Evolutionary conservation across 192 early-diverging fungal genomes (phyloP).

Genomic region (Podila epigama): DNA sequence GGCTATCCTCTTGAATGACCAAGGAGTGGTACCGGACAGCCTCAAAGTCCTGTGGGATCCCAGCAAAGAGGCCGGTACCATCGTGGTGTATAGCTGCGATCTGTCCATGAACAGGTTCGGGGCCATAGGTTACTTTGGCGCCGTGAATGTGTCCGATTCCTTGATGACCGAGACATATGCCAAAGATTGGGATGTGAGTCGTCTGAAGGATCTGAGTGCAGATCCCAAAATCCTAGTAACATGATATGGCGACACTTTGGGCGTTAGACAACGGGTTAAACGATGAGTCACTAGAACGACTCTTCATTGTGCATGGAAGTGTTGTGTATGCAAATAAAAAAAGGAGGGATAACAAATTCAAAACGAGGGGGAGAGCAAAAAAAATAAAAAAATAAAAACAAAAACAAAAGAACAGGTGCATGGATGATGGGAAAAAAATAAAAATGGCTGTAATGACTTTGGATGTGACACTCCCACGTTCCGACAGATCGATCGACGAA

Average conservation of each 20-base stretch:
- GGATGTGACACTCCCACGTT: too few relatives aligned
- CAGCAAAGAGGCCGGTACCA: constrained; percentile 57
- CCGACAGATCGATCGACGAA: background rate
- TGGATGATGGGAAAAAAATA: too few relatives aligned
- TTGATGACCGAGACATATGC: constrained; percentile 95
- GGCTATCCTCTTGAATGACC: constrained; percentile 66
- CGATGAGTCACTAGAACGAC: too few relatives aligned
- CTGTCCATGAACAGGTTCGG: constrained; percentile 85
- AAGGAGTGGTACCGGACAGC: constrained; percentile 95
- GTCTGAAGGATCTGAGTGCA: constrained; percentile 66
- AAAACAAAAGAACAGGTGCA: background rate
- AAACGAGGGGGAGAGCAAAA: background rate
- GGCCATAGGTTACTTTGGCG: constrained; percentile 64
- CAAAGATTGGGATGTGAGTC: constrained; percentile 77
- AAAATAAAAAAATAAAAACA: background rate
- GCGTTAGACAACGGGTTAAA: background rate
- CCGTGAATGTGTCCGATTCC: constrained; percentile 69
- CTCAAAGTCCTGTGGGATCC: constrained; percentile 68
- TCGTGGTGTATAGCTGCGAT: constrained; percentile 62
- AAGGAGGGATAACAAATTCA: background rate
- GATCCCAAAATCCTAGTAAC: constrained; percentile 79
- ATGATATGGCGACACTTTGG: background rate
- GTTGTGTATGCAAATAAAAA: background rate
- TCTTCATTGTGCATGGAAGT: too few relatives aligned
- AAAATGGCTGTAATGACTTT: too few relatives aligned